These are phyloP conservation scores for Apiotrichum domesticum DNA, from an alignment of 1,284 basidiomycete species.

Conservation along the genomic window DNA sequence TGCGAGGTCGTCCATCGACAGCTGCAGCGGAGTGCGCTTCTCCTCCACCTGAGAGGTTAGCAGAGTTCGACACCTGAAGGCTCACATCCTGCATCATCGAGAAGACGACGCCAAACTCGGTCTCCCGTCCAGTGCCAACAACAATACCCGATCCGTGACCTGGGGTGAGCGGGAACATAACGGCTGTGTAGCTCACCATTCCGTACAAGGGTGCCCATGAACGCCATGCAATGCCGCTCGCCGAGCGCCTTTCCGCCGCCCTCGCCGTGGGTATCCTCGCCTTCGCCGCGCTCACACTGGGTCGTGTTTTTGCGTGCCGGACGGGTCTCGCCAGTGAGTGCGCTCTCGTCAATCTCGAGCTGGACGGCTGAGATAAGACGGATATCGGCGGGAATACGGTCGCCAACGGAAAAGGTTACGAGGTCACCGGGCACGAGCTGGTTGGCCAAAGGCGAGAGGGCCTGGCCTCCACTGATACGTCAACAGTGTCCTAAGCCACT, in stretches of 20 bases:
- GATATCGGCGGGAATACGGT: conserved; percentile 91
- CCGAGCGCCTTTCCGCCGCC: too few relatives aligned
- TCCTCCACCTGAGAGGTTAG: conserved; percentile 66
- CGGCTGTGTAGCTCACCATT: conserved; percentile 79
- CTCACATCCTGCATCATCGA: conserved; percentile 94
- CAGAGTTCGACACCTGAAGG: conserved; percentile 95
- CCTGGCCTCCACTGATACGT: conserved; percentile 50
- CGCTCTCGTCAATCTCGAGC: conserved; percentile 88
- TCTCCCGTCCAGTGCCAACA: conserved; percentile 79
- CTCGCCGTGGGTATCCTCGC: conserved; percentile 73
- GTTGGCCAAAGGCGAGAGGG: conserved; percentile 70
- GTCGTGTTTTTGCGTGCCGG: conserved; percentile 76
- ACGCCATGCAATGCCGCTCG: conserved; percentile 60
- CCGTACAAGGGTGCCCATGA: conserved; percentile 89
- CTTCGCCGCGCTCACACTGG: conserved; percentile 72
- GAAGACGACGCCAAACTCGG: conserved; percentile 95
- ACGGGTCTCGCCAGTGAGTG: conserved; percentile 87
- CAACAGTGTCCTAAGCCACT: too few relatives aligned
- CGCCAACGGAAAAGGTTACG: conserved; percentile 79
- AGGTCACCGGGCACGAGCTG: conserved; percentile 92
- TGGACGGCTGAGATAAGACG: conserved; percentile 74
- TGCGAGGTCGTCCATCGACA: conserved; percentile 93
- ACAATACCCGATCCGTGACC: conserved; percentile 61
- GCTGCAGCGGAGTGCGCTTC: conserved; percentile 91
- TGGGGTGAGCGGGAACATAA: conserved; percentile 73